A percentile compares a stretch with the other conserved stretches of the same genome.
These are phyloP conservation scores for Globisporangium irregulare DNA, from an alignment of 352 stramenopile genomes.

Conservation along the genomic window DNA sequence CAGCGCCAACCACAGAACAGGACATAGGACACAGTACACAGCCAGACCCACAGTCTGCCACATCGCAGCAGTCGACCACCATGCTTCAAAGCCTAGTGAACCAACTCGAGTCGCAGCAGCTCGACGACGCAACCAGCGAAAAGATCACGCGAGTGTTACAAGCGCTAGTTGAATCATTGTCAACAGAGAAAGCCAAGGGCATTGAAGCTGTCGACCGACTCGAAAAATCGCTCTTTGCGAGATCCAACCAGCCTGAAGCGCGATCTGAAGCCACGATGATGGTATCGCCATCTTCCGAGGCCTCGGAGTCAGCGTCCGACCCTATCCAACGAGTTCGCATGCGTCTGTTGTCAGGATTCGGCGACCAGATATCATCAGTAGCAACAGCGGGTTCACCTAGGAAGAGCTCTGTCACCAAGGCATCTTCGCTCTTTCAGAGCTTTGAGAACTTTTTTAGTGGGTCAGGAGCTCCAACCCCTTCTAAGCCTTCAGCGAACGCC, in stretches of 20 bases:
- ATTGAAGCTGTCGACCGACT: conserved; percentile 24
- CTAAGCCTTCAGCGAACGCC: not conserved
- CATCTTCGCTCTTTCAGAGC: conserved; percentile 14
- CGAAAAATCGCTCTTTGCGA: conserved; percentile 21
- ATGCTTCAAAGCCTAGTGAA: conserved; percentile 27
- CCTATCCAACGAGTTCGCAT: conserved; percentile 4
- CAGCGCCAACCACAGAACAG: not conserved
- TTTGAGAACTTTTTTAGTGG: conserved; percentile 22
- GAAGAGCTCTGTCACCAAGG: conserved; percentile 10
- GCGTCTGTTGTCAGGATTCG: conserved; percentile 10
- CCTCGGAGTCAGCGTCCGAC: not conserved
- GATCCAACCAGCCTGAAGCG: not conserved
- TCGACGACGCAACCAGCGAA: conserved; percentile 22
- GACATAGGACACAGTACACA: too few species aligned
- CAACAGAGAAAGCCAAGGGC: conserved; percentile 15
- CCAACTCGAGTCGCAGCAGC: conserved; percentile 13
- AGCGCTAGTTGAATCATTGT: conserved; percentile 24
- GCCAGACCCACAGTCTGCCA: not conserved
- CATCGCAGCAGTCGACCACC: not conserved
- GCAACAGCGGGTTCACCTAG: conserved; percentile 5
- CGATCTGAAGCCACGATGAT: conserved; percentile 4
- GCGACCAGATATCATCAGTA: not conserved
- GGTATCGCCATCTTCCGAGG: not conserved
- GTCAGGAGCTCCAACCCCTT: conserved; percentile 1
- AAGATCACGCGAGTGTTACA: conserved; percentile 28